Conservation (phyloP, 2,329 filamentous ascomycete species). For the Trichoderma aggressivum region DNA sequence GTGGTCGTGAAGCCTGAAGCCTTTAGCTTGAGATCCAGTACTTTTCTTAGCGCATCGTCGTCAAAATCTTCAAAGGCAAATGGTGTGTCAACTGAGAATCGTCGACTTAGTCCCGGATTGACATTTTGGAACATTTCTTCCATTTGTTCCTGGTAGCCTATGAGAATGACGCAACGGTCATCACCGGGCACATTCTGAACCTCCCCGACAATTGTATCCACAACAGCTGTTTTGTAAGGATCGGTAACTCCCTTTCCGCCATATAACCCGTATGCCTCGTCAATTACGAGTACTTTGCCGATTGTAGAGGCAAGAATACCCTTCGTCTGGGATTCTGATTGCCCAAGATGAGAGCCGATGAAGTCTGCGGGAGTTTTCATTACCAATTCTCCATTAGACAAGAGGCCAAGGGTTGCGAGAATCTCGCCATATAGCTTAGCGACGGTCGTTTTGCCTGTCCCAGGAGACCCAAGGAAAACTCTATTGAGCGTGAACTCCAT, state of each 20-base stretch:
- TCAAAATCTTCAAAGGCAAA: conserved; percentile 69
- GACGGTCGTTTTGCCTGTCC: conserved; percentile 74
- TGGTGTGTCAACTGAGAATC: conserved; percentile 61
- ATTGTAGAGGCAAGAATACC: conserved; percentile 62
- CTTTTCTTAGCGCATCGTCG: conserved; percentile 53
- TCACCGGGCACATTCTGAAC: conserved; percentile 68
- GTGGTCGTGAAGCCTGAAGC: conserved; percentile 52
- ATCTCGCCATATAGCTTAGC: conserved; percentile 70
- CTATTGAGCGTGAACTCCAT: conserved; percentile 63
- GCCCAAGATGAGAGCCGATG: conserved; percentile 58
- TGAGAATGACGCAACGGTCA: conserved; percentile 67
- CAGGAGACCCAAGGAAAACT: conserved; percentile 68
- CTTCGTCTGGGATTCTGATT: conserved; percentile 69
- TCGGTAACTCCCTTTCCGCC: conserved; percentile 30
- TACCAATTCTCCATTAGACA: conserved; percentile 69
- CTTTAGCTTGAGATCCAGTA: conserved; percentile 62
- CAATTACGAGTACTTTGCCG: conserved; percentile 76
- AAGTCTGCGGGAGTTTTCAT: conserved; percentile 74
- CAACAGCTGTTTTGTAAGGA: conserved; percentile 59
- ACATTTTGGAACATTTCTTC: conserved; percentile 68
- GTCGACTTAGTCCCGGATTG: conserved; percentile 65
- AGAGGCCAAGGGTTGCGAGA: conserved; percentile 61
- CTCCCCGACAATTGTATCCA: conserved; percentile 72
- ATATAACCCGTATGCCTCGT: conserved; percentile 71
- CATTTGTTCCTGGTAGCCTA: conserved; percentile 70